Evolutionary conservation across 805 yeast genomes (phyloP).

Genomic region (Ogataea parapolymorpha): DNA sequence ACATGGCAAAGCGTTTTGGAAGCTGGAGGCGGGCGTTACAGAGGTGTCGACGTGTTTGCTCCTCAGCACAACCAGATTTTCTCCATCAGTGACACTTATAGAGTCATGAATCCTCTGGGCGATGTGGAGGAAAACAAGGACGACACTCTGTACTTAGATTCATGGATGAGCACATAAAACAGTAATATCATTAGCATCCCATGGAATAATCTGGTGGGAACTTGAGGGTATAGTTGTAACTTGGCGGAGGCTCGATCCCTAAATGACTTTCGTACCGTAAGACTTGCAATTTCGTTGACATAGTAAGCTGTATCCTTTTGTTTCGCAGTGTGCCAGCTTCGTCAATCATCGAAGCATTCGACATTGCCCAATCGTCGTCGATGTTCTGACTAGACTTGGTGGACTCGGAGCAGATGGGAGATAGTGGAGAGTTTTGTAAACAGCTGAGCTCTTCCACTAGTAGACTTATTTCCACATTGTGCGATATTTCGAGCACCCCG

Average conservation of each 20-base stretch:
- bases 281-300: conserved; percentile 20
- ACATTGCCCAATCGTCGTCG: conserved; percentile 20
- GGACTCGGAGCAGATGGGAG: neutral
- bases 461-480: conserved; percentile 15
- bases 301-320: conserved; percentile 24
- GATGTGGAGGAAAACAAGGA: conserved; percentile 18
- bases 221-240: conserved; percentile 10
- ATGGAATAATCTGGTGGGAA: conserved; percentile 4
- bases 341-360: conserved; percentile 19
- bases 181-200: conserved; percentile 3
- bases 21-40: conserved; percentile 48
- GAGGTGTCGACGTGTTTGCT: conserved; percentile 29
- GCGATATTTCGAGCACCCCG: conserved; percentile 23
- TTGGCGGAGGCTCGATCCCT: conserved; percentile 25
- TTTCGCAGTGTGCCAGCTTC: conserved; percentile 12
- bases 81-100: conserved; percentile 31
- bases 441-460: conserved; percentile 2
- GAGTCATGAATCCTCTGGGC: conserved; percentile 26
- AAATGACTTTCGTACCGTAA: conserved; percentile 19
- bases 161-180: conserved; percentile 28
- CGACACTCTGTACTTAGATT: conserved; percentile 26
- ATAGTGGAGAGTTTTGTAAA: neutral
- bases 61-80: conserved; percentile 30
- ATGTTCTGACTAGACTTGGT: conserved; percentile 6
- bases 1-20: conserved; percentile 80